A percentile compares a stretch with the other conserved stretches of the same genome.
Evolutionary conservation across 2,329 filamentous ascomycete species (phyloP).

Genomic region (Laburnicola sp.): DNA sequence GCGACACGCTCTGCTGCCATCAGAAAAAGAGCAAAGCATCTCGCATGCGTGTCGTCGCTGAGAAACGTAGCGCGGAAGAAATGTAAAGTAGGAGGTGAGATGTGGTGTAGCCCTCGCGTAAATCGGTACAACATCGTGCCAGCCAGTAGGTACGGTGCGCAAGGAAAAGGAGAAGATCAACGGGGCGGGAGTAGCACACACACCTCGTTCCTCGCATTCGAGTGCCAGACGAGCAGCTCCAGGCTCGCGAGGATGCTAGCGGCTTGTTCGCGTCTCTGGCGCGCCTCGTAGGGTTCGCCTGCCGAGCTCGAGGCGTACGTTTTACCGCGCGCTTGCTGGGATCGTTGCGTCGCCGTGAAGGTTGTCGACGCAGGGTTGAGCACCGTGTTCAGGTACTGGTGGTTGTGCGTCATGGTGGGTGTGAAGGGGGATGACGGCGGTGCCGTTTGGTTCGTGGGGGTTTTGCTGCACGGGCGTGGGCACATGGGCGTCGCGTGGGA

Average conservation of each 20-base stretch:
- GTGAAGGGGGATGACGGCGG: background rate
- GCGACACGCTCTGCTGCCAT: slow-evolving; percentile 26
- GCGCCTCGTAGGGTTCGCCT: slow-evolving; percentile 32
- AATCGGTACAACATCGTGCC: too few species aligned
- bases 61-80: background rate
- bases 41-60: too few species aligned
- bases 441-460: too few species aligned
- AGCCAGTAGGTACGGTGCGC: too few species aligned
- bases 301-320: slow-evolving; percentile 6
- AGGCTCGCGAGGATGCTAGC: slow-evolving; percentile 37
- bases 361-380: background rate
- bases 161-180: background rate
- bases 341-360: slow-evolving; percentile 29
- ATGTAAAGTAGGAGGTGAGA: too few species aligned
- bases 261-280: slow-evolving; percentile 35
- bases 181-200: background rate
- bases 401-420: slow-evolving; percentile 3
- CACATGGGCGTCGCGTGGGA: too few species aligned
- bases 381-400: slow-evolving; percentile 4
- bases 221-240: slow-evolving; percentile 45
- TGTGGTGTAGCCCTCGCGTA: too few species aligned
- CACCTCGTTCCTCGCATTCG: slow-evolving; percentile 40
- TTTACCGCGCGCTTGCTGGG: slow-evolving; percentile 34
- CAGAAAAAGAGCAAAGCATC: background rate
- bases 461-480: too few species aligned